These are phyloP conservation scores for Kwoniella dendrophila DNA, from an alignment of 768 basidiomycete species.

Conservation along the genomic window DNA sequence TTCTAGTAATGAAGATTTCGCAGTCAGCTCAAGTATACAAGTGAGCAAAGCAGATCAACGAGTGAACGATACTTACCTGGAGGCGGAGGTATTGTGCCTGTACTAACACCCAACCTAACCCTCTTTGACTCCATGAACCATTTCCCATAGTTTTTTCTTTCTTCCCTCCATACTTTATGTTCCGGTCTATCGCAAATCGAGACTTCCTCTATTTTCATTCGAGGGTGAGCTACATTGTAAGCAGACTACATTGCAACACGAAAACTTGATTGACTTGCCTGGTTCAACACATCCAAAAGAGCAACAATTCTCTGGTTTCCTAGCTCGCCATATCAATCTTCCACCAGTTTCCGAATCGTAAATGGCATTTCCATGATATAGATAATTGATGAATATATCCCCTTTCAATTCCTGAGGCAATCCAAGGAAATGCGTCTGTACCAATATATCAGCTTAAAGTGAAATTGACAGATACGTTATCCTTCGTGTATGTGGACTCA, in stretches of 20 bases:
- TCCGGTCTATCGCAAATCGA: background rate
- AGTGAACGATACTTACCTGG: constrained; percentile 7
- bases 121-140: constrained; percentile 12
- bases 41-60: too few species aligned
- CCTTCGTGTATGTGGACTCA: background rate
- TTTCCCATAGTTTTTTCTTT: background rate
- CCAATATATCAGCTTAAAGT: too few species aligned
- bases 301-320: background rate
- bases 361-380: constrained; percentile 11
- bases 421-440: constrained; percentile 2
- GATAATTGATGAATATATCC: constrained; percentile 15
- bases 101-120: constrained; percentile 11
- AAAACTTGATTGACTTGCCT: too few species aligned
- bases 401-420: background rate
- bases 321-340: background rate
- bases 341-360: constrained; percentile 7
- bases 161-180: background rate
- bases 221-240: too few species aligned
- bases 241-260: too few species aligned
- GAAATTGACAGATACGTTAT: background rate
- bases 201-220: background rate
- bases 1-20: too few species aligned
- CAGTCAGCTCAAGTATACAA: too few species aligned
- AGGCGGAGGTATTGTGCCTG: constrained; percentile 7
- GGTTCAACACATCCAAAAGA: constrained; percentile 15